Conservation (phyloP, 139 green algal genomes). For the Closterium sp. region DNA sequence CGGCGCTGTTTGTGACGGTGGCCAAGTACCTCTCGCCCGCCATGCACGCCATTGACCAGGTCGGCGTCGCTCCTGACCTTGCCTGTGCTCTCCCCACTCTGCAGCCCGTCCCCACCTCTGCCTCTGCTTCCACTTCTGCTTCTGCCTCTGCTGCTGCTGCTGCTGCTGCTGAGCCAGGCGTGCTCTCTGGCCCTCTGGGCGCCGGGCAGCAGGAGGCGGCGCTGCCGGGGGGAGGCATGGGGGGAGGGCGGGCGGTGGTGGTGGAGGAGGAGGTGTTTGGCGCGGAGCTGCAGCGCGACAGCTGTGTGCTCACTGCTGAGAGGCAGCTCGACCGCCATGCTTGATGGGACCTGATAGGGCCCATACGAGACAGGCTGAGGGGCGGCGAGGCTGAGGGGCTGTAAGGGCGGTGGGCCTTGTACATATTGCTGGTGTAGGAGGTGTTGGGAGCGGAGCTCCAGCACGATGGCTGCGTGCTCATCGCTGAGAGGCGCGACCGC, state of each 20-base stretch:
- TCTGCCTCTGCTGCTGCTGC: too few relatives aligned
- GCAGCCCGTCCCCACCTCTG: neutral
- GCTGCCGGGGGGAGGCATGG: neutral
- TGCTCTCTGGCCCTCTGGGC: too few relatives aligned
- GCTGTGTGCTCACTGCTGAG: constrained; percentile 24
- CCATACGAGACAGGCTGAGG: too few relatives aligned
- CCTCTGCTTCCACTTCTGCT: neutral
- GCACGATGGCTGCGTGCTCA: too few relatives aligned
- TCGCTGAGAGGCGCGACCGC: too few relatives aligned
- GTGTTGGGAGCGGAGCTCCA: too few relatives aligned
- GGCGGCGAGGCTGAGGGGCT: too few relatives aligned
- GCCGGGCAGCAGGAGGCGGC: neutral
- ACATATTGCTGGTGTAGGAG: too few relatives aligned
- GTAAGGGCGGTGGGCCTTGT: too few relatives aligned
- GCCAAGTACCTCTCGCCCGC: constrained; percentile 62
- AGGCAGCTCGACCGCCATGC: constrained; percentile 4
- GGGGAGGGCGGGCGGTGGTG: neutral
- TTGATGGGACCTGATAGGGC: too few relatives aligned
- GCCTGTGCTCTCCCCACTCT: neutral
- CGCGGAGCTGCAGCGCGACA: constrained; percentile 11
- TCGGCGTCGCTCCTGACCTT: constrained; percentile 59
- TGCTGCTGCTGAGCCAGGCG: too few relatives aligned
- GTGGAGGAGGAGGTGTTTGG: neutral
- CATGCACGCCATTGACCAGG: constrained; percentile 41
- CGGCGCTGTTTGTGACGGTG: constrained; percentile 89